These are phyloP conservation scores for Trypanosoma brucei DNA, from an alignment of 208 protist species.

Conservation along the genomic window DNA sequence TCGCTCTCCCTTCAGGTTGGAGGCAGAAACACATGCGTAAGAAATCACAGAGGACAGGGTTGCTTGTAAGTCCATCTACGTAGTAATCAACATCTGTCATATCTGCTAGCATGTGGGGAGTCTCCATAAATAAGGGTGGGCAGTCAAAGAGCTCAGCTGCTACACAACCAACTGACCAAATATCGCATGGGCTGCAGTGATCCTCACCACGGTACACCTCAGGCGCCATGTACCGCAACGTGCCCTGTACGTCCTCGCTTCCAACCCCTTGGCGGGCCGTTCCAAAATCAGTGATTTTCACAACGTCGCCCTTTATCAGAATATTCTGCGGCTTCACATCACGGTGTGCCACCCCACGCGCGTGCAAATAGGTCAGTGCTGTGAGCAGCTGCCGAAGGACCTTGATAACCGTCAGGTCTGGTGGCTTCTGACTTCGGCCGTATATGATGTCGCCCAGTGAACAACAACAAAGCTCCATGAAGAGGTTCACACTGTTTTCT, in stretches of 20 bases:
- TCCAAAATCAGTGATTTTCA: constrained; percentile 99
- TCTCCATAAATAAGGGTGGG: constrained; percentile 76
- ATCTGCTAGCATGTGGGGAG: constrained; percentile 51
- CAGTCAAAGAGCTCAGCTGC: constrained; percentile 85
- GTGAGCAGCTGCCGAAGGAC: constrained; percentile 93
- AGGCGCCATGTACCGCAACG: constrained; percentile 91
- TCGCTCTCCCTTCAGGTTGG: constrained; percentile 55
- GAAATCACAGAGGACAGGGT: constrained; percentile 63
- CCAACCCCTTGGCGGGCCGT: constrained; percentile 68
- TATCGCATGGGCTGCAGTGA: constrained; percentile 84
- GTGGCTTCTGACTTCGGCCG: constrained; percentile 41
- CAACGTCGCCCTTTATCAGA: constrained; percentile 73
- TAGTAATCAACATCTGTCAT: constrained; percentile 45
- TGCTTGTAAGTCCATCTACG: constrained; percentile 53
- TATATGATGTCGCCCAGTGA: constrained; percentile 81
- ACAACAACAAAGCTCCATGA: constrained; percentile 90
- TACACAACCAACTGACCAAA: constrained; percentile 91
- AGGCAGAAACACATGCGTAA: constrained; percentile 75
- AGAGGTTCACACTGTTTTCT: constrained; percentile 82
- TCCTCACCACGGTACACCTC: constrained; percentile 83
- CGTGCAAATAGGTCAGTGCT: constrained; percentile 96
- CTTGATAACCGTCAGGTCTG: constrained; percentile 54
- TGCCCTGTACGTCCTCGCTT: constrained; percentile 79
- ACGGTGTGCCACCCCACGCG: constrained; percentile 96
- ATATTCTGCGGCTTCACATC: constrained; percentile 98